Conservation (phyloP, 1,284 basidiomycete genomes). For the Leccinum griseonigrum region DNA sequence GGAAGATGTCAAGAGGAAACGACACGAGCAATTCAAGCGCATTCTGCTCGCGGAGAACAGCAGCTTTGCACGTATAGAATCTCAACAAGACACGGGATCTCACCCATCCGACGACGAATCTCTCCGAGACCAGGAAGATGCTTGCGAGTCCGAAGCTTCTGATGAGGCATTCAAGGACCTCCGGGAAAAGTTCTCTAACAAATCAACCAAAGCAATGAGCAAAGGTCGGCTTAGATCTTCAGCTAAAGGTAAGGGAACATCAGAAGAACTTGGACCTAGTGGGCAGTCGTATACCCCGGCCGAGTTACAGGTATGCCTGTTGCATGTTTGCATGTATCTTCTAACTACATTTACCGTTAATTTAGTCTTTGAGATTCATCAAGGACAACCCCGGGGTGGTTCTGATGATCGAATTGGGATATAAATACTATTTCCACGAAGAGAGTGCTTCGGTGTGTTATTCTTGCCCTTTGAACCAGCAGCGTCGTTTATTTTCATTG, state of each 20-base stretch:
- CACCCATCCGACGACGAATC: constrained; percentile 22
- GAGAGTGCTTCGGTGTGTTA: constrained; percentile 71
- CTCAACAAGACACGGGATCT: constrained; percentile 1
- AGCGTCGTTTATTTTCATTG: constrained; percentile 16
- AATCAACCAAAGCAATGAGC: constrained; percentile 31
- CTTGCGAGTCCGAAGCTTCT: constrained; percentile 38
- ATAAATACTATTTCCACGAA: constrained; percentile 87
- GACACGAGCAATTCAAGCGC: constrained; percentile 54
- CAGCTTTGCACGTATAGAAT: constrained; percentile 23
- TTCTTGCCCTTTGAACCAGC: background rate
- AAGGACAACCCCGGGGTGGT: constrained; percentile 72
- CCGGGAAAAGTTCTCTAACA: constrained; percentile 46
- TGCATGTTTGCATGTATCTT: background rate
- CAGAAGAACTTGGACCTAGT: constrained; percentile 66
- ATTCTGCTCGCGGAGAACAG: constrained; percentile 51
- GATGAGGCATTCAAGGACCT: constrained; percentile 51
- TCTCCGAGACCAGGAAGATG: constrained; percentile 25
- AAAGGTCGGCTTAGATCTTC: constrained; percentile 24
- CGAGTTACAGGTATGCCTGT: constrained; percentile 67
- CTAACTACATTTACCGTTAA: constrained; percentile 2
- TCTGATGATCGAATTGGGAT: constrained; percentile 86
- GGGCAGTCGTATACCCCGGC: constrained; percentile 80
- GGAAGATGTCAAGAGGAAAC: constrained; percentile 19
- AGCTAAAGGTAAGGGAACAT: constrained; percentile 38
- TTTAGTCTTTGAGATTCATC: constrained; percentile 56